Percentiles rank a stretch among this genome's conserved stretches.
These are phyloP conservation scores for Nicotiana noctiflora DNA, from an alignment of 257 asterid species.

Conservation along the genomic window DNA sequence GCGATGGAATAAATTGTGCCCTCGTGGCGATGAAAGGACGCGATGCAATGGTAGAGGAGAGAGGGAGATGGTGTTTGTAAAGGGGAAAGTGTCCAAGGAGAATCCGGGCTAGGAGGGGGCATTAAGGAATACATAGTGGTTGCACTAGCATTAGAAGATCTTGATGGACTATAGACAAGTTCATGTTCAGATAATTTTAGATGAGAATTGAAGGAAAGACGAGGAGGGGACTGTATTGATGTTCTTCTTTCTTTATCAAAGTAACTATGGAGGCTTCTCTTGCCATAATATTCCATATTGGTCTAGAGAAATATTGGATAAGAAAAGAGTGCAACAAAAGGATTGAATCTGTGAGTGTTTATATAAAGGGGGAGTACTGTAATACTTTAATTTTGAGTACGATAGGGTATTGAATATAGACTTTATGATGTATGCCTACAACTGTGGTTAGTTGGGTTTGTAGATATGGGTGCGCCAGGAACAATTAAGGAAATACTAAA, in stretches of 20 bases:
- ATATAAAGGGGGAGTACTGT: neutral
- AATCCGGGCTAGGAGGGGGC: constrained; percentile 62
- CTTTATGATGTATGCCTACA: neutral
- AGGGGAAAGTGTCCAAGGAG: constrained; percentile 94
- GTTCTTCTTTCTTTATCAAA: constrained; percentile 26
- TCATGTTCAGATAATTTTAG: constrained; percentile 27
- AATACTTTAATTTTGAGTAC: neutral
- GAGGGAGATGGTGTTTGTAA: constrained; percentile 74
- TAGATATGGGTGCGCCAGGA: neutral
- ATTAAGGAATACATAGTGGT: constrained; percentile 29
- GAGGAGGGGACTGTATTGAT: constrained; percentile 33
- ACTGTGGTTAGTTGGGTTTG: neutral
- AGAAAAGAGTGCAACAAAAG: neutral
- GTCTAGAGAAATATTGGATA: neutral
- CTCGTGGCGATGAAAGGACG: constrained; percentile 83
- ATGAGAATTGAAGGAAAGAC: constrained; percentile 35
- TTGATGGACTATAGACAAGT: constrained; percentile 56
- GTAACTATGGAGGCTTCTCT: constrained; percentile 34
- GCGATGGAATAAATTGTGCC: constrained; percentile 70
- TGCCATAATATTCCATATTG: constrained; percentile 40
- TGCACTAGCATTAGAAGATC: constrained; percentile 32
- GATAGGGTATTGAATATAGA: neutral
- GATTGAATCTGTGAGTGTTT: neutral
- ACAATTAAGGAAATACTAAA: neutral
- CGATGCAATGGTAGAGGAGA: constrained; percentile 77